Conservation (phyloP, 257 asterid genomes). For the Sherardia arvensis region DNA sequence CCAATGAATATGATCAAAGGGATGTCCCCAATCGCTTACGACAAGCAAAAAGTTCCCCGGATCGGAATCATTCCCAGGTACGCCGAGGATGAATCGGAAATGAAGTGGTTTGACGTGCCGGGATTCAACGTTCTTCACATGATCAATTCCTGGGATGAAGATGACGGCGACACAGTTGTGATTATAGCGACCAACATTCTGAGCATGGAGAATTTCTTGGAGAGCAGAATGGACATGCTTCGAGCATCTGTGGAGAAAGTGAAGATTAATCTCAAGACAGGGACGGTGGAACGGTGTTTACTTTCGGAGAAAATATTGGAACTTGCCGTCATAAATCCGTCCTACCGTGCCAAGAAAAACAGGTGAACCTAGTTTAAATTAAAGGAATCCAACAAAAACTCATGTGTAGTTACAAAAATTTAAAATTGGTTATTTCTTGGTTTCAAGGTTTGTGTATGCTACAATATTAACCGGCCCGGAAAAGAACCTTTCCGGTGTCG, state of each 20-base stretch:
- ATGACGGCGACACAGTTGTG: slow-evolving; percentile 45
- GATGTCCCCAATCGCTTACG: slow-evolving; percentile 43
- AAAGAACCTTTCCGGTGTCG: slow-evolving; percentile 32
- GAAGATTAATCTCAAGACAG: slow-evolving; percentile 39
- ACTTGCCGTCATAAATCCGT: slow-evolving; percentile 56
- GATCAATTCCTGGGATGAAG: slow-evolving; percentile 78
- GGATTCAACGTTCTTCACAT: slow-evolving; percentile 49
- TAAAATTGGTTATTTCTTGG: too few species aligned
- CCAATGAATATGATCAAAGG: slow-evolving; percentile 42
- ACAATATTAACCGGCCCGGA: slow-evolving; percentile 24
- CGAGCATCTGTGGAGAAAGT: slow-evolving; percentile 67
- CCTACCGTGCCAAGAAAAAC: slow-evolving; percentile 42
- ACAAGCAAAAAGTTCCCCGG: slow-evolving; percentile 47
- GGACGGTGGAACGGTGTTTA: slow-evolving; percentile 44
- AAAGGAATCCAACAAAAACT: too few species aligned
- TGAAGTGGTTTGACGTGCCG: slow-evolving; percentile 67
- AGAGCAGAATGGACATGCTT: slow-evolving; percentile 43
- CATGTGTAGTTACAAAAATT: too few species aligned
- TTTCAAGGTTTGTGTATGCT: slow-evolving; percentile 29
- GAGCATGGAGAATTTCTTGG: slow-evolving; percentile 54
- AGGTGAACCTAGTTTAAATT: too few species aligned
- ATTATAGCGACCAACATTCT: slow-evolving; percentile 62
- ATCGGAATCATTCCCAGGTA: slow-evolving; percentile 57
- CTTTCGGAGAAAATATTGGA: slow-evolving; percentile 55
- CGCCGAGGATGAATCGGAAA: slow-evolving; percentile 48